Base-by-base conservation (phyloP, 768 basidiomycete genomes). In the Clitopilus hobsonii region DNA sequence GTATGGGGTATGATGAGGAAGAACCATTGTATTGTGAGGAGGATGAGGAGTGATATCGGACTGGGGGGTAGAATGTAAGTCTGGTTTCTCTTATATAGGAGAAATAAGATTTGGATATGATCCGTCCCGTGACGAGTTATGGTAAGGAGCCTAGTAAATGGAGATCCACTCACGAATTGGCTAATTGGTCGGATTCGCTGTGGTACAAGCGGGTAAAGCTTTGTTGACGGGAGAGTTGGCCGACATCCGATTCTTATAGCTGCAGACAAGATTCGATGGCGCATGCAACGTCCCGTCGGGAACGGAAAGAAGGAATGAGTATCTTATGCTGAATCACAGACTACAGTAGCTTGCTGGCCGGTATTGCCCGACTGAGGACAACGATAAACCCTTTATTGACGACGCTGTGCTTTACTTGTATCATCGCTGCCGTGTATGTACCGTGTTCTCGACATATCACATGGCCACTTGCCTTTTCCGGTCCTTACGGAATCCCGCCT, bases 1-100 rank as follows among this genome's bases (percentile, higher is more conserved):
- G 67, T 92, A 90, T 63, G 90, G 91, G 7, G 90, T 91, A 38
- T 85, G 80, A 67, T 86, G 82, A 51, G 83, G 75, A 67, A 81
- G 78, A 61, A 84, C 82, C 88, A 89, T 89, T 61, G 61, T 45
- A 23, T 45, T 45, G 58, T 48, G 51, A 58, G 60, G 53, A 49
- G 54, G 41, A 50, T 41, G 50, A 57, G 58, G 53, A 57, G 64
- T 60, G 59, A 56, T 56, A 55, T 52, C 54, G 48, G 25, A 53
- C 30, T 41, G 51, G 56, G 53, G 51, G 57, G 53, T 53, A 32
- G 58, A 58, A 58, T 56, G 57, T 54, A 60, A 54, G 54, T 52
- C 49, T 54, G 49, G 4, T 38, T 32, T 54, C 51, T 29, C 51
- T 56, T 62, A 52, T 54, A 55, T 55, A 65, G 47, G 55, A 48